These are phyloP conservation scores for Tylopilus felleus DNA, from an alignment of 768 basidiomycete species.

Conservation along the genomic window DNA sequence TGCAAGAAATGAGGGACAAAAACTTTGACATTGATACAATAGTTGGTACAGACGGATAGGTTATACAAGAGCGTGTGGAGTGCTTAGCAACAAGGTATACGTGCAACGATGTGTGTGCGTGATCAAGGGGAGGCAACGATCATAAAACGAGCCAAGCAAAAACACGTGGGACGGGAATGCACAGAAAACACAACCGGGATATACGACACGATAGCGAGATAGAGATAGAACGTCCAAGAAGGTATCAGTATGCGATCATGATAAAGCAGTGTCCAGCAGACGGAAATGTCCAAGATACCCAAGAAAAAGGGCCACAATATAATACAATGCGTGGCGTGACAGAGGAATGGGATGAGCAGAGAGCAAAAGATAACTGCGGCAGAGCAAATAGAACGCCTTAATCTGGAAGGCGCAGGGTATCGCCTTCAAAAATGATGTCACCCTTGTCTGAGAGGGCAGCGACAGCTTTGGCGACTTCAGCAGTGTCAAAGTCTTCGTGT, in stretches of 20 bases:
- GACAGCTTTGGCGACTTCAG: slow-evolving; percentile 58
- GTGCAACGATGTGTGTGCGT: background rate
- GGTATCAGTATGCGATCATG: slow-evolving; percentile 14
- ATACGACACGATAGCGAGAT: slow-evolving; percentile 16
- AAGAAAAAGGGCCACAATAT: slow-evolving; percentile 16
- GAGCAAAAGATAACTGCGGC: background rate
- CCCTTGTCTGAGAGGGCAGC: slow-evolving; percentile 46
- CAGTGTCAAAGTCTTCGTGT: slow-evolving; percentile 78
- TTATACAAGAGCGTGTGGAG: slow-evolving; percentile 16
- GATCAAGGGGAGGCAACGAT: background rate
- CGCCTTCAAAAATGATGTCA: slow-evolving; percentile 50
- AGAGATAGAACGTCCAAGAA: slow-evolving; percentile 20
- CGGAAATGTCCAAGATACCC: slow-evolving; percentile 22
- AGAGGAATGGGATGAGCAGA: background rate
- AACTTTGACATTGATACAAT: slow-evolving; percentile 20
- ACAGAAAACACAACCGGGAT: slow-evolving; percentile 11
- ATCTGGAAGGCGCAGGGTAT: slow-evolving; percentile 34
- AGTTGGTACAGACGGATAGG: slow-evolving; percentile 8
- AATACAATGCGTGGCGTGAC: slow-evolving; percentile 9
- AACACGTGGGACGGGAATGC: slow-evolving; percentile 4
- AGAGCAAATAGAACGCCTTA: slow-evolving; percentile 3
- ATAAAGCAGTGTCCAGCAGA: slow-evolving; percentile 2
- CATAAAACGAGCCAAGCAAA: slow-evolving; percentile 1
- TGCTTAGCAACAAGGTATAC: slow-evolving; percentile 2
- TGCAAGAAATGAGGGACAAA: background rate